Evolutionary conservation across 352 stramenopile species (phyloP), one percentile per base, ranked within the genome.

Genomic region (Pythium sukuiense): DNA sequence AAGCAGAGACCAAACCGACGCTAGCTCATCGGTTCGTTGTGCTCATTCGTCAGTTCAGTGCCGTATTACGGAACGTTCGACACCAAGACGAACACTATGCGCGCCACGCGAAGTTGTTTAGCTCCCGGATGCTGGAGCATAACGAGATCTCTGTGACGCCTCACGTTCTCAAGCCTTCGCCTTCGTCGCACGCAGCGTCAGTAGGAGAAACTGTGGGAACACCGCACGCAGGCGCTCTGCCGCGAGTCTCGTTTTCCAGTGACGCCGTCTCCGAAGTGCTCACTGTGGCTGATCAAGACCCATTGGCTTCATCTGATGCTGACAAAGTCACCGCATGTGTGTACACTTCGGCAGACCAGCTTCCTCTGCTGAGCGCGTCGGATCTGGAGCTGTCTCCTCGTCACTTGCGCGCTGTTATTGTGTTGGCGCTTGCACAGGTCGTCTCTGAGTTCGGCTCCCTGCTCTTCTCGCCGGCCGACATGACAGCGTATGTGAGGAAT

Each of bases 61-160:
- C 72, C 7, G 61, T 80, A 29, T 20, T 89, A 14, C 54, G 32
- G 4, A 63, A 63, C 24, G 80, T 91, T 24, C 79, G 79, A 0
- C 43, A 65, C 8, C 80, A 91, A 58, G 80, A 91, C 55, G 83
- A 91, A 49, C 83, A 91, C 55, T 89, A 89, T 30, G 80, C 80
- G 18, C 76, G 74, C 24, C 66, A 89, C 43, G 43, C 70, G 32
- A 91, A 91, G 67, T 59, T 91, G 1, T 91, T 89, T 49, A 88
- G 70, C 55, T 77, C 83, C 0, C 79, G 83, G 14, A 79, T 88
- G 65, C 79, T 88, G 33, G 80, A 91, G 55, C 79, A 59, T 45
- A 81, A 85, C 55, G 83, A 91, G 61, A 71, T 89, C 14, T 87
- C 83, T 0, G 70, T 88, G 24, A 61, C 79, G 0, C 77, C 79